Conservation (phyloP, 192 early-diverging fungal genomes). For the Podila epicladia region DNA sequence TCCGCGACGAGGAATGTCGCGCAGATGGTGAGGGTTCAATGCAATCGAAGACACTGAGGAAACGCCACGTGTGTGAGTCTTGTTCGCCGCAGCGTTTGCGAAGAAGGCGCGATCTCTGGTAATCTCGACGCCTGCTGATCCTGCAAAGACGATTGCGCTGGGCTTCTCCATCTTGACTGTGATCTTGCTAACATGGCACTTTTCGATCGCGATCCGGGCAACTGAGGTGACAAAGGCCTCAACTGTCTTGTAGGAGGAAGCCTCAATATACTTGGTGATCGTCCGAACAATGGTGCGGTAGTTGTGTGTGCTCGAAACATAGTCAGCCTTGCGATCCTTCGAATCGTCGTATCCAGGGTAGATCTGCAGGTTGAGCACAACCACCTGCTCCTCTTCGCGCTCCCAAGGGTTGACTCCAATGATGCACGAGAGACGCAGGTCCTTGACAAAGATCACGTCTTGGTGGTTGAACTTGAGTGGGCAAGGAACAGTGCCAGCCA, state of each 20-base stretch:
- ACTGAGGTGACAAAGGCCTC: slow-evolving; percentile 91
- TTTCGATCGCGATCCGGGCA: slow-evolving; percentile 78
- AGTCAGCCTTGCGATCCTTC: slow-evolving; percentile 55
- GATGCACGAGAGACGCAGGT: slow-evolving; percentile 82
- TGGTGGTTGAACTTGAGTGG: slow-evolving; percentile 54
- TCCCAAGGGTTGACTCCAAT: slow-evolving; percentile 98
- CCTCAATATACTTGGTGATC: slow-evolving; percentile 83
- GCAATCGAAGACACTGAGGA: slow-evolving; percentile 29
- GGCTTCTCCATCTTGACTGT: slow-evolving; percentile 95
- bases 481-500: slow-evolving; percentile 40
- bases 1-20: slow-evolving; percentile 14
- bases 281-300: slow-evolving; percentile 90
- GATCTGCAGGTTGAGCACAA: slow-evolving; percentile 83
- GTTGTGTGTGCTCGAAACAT: slow-evolving; percentile 81
- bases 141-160: slow-evolving; percentile 92
- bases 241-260: slow-evolving; percentile 91
- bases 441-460: slow-evolving; percentile 89
- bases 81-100: slow-evolving; percentile 20
- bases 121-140: slow-evolving; percentile 90
- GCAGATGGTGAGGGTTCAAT: slow-evolving; percentile 3
- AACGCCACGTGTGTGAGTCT: slow-evolving; percentile 22
- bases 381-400: slow-evolving; percentile 91
- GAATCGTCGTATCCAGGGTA: slow-evolving; percentile 58
- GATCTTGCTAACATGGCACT: slow-evolving; percentile 89
- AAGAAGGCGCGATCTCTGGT: slow-evolving; percentile 73